Conservation (phyloP, 441 rosid genomes). For the Metrosideros polymorpha region DNA sequence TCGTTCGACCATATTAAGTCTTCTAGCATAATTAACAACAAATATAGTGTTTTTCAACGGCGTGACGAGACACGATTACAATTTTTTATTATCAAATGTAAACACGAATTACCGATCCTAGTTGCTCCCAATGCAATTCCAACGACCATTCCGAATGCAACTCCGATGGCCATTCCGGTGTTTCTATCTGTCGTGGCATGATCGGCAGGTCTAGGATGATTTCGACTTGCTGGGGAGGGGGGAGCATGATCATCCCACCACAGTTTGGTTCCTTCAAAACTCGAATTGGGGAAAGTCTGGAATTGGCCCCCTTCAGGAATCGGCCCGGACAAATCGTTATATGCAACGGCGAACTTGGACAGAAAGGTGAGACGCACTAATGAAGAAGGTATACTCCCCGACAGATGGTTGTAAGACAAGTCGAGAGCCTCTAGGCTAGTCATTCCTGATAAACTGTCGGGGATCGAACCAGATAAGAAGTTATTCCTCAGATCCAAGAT, state of each 20-base stretch:
- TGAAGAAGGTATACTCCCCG: slow-evolving; percentile 51
- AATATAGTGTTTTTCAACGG: neutral
- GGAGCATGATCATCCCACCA: slow-evolving; percentile 64
- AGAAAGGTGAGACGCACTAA: slow-evolving; percentile 48
- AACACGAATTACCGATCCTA: neutral
- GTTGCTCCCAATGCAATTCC: slow-evolving; percentile 36
- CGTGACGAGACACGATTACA: neutral
- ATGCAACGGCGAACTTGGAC: slow-evolving; percentile 59
- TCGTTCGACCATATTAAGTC: fast-evolving
- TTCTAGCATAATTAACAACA: neutral
- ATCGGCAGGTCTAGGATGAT: neutral
- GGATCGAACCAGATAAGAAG: slow-evolving; percentile 48
- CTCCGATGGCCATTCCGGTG: slow-evolving; percentile 48
- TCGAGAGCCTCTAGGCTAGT: slow-evolving; percentile 66
- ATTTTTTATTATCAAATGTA: fast-evolving
- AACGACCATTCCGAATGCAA: neutral
- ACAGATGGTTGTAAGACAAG: slow-evolving; percentile 51
- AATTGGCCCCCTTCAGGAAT: slow-evolving; percentile 68
- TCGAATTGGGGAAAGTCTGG: slow-evolving; percentile 65
- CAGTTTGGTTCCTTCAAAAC: slow-evolving; percentile 67
- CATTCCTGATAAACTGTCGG: slow-evolving; percentile 57
- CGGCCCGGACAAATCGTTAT: slow-evolving; percentile 49
- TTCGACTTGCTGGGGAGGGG: slow-evolving; percentile 11
- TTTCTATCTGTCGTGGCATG: slow-evolving; percentile 24
- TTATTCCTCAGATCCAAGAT: slow-evolving; percentile 49